Percentiles rank a stretch among this genome's conserved stretches.
Evolutionary conservation across 345 rosid species (phyloP).

Genomic region (Sisymbrium irio): DNA sequence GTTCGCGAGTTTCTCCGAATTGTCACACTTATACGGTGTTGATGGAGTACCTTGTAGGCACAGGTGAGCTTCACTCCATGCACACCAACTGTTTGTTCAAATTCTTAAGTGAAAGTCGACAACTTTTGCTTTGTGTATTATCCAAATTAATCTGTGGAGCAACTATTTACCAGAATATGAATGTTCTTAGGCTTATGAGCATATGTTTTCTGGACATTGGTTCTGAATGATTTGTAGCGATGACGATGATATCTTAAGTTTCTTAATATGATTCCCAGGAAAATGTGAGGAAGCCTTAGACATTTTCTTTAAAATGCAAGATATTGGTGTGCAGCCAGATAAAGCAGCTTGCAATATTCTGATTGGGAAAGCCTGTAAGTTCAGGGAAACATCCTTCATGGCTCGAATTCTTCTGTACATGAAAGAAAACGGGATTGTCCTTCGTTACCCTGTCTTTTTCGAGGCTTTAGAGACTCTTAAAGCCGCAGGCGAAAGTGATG

Average conservation of each 20-base stretch:
- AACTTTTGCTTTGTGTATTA: background rate
- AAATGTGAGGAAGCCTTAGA: conserved; percentile 65
- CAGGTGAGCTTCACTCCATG: conserved; percentile 45
- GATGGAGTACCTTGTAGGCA: conserved; percentile 66
- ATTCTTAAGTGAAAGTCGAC: conserved; percentile 22
- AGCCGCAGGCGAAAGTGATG: conserved; percentile 49
- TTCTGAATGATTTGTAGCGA: conserved; percentile 2
- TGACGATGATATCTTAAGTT: conserved; percentile 10
- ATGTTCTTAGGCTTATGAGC: too few relatives aligned
- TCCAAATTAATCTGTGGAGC: background rate
- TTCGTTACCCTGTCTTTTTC: conserved; percentile 63
- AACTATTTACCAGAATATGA: too few relatives aligned
- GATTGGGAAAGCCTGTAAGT: conserved; percentile 65
- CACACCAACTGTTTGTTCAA: conserved; percentile 40
- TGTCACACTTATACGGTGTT: conserved; percentile 79
- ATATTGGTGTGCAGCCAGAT: conserved; percentile 73
- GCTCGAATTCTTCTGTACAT: conserved; percentile 53
- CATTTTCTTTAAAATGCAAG: conserved; percentile 78
- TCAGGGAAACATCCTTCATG: conserved; percentile 46
- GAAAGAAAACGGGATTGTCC: conserved; percentile 56
- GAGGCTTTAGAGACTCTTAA: conserved; percentile 53
- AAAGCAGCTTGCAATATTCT: conserved; percentile 88
- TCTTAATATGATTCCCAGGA: conserved; percentile 42
- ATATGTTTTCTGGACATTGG: too few relatives aligned
- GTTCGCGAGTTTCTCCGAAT: conserved; percentile 60